Evolutionary conservation across 257 asterid species (phyloP), one percentile per base, ranked within the genome.

Genomic region (Eucommia ulmoides): DNA sequence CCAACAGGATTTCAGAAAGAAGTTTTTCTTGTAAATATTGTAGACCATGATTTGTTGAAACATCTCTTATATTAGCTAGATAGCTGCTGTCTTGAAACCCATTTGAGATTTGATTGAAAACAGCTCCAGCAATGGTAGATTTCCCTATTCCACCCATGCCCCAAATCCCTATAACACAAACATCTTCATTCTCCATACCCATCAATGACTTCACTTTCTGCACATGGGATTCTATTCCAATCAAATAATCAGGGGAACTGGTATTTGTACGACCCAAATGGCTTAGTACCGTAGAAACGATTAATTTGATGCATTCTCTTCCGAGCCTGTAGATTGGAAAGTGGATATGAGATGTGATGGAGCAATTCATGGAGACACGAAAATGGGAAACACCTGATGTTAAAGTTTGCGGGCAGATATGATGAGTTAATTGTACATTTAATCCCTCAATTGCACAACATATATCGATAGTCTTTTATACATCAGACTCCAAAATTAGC

Each of bases 131-230:
- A 23, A 61, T 52, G 19, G 66, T 33, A 33, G 61, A 52, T 45
- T 51, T 59, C 12, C 65, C 65, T 5, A 51, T 25, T n/a, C 53
- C 53, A 20, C 59, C 53, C 59, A 60, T 60, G 12, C 65, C 52
- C 49, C 46, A 51, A 20, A 60, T 44, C 44, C 59, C 53, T 19
- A 60, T 20, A 15, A 60, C 42, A 14, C 50, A 52, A 51, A 51
- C 65, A 15, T 45, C 24, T n/a, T n/a, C 22, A 24, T 53, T 51
- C 23, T 23, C 59, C 17, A 51, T 26, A 35, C 45, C 19, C 54
- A 58, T 49, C 63, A 50, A 8, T 20, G 63, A 58, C 24, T 20
- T 22, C 38, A 58, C 24, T 10, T 29, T 42, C 17, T 33, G 19
- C 33, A 50, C 22, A 16, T 44, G 46, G 2, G 63, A 58, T 16